Evolutionary conservation across 1,139 yeast species (phyloP).

Genomic region (Debaryomyces coudertii): DNA sequence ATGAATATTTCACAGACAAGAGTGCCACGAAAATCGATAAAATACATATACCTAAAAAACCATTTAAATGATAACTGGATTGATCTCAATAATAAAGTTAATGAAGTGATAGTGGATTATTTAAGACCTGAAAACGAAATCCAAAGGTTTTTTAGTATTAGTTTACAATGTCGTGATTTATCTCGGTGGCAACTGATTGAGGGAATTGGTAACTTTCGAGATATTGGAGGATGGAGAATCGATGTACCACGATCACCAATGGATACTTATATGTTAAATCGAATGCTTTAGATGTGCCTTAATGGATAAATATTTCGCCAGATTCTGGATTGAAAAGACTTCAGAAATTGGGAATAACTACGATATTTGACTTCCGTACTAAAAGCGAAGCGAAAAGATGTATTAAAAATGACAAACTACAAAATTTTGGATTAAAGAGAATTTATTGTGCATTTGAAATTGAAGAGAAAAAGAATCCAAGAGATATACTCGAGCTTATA

Average conservation of each 20-base stretch:
- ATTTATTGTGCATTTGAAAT: constrained; percentile 63
- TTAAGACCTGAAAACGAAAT: constrained; percentile 54
- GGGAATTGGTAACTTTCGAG: constrained; percentile 76
- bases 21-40: constrained; percentile 32
- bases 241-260: constrained; percentile 30
- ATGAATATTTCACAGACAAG: constrained; percentile 76
- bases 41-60: constrained; percentile 33
- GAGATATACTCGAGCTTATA: constrained; percentile 61
- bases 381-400: constrained; percentile 56
- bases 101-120: constrained; percentile 54
- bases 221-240: constrained; percentile 75
- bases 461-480: constrained; percentile 64
- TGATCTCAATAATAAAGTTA: constrained; percentile 63
- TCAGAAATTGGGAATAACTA: constrained; percentile 50
- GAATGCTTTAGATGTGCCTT: constrained; percentile 66
- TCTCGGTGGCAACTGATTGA: constrained; percentile 65
- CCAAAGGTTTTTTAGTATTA: constrained; percentile 49
- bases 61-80: constrained; percentile 41
- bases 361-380: constrained; percentile 72
- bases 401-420: constrained; percentile 44
- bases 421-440: constrained; percentile 48
- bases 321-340: constrained; percentile 45
- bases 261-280: constrained; percentile 51
- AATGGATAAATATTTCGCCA: constrained; percentile 49
- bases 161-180: constrained; percentile 39